These are phyloP conservation scores for Neurospora sp. DNA, from an alignment of 495 filamentous ascomycete genomes.

Conservation along the genomic window DNA sequence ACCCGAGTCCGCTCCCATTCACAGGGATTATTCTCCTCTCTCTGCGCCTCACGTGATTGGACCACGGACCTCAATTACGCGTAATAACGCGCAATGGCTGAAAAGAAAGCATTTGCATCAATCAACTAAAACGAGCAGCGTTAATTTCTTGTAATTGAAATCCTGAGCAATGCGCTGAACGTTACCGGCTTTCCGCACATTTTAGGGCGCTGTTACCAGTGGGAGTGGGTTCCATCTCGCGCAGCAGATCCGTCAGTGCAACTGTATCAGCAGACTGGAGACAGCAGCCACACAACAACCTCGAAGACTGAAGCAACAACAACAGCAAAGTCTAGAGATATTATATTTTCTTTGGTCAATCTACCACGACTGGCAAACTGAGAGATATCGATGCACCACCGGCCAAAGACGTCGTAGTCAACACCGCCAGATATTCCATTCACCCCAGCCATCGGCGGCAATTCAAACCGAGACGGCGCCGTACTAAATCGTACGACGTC, in stretches of 20 bases:
- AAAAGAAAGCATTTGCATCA: neutral
- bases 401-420: neutral
- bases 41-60: conserved; percentile 8
- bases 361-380: neutral
- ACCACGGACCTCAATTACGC: neutral
- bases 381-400: neutral
- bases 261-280: neutral
- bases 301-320: neutral
- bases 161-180: neutral
- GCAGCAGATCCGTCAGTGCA: neutral
- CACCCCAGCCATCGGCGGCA: neutral
- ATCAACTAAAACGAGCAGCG: neutral
- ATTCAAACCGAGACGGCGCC: neutral
- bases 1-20: neutral
- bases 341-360: neutral
- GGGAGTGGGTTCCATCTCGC: neutral
- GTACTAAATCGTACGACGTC: neutral
- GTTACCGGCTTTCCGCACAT: neutral
- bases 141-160: neutral
- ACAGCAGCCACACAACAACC: neutral
- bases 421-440: neutral
- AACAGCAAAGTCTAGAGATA: neutral
- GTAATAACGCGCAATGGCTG: neutral
- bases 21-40: neutral
- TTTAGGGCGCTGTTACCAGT: neutral